phyloP scores from a whole-genome alignment of 768 basidiomycete species.

The Phlegmacium glaucopus region DNA sequence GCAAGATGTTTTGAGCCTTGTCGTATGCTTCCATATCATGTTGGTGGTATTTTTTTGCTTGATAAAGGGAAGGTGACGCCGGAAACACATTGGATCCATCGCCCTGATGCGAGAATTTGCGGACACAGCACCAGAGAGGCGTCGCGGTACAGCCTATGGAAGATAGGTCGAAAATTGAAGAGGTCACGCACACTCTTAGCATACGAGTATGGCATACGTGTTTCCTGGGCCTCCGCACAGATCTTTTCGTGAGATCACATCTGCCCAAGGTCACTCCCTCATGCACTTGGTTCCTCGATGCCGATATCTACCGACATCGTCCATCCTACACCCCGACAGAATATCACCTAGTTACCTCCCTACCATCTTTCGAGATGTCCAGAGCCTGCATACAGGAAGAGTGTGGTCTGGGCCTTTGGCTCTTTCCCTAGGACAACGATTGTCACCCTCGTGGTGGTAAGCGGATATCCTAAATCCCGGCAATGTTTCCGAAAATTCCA shows the following conservation, averaged over 20 bases:
- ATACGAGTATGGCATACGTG: constrained; percentile 5
- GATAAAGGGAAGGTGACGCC: constrained; percentile 44
- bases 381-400: constrained; percentile 34
- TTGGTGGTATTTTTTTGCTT: constrained; percentile 11
- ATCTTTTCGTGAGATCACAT: constrained; percentile 12
- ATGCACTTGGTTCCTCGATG: constrained; percentile 14
- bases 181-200: constrained; percentile 33
- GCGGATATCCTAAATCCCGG: constrained; percentile 42
- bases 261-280: constrained; percentile 23
- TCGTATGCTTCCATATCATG: constrained; percentile 11
- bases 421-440: constrained; percentile 30
- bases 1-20: constrained; percentile 16
- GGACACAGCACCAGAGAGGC: constrained; percentile 43
- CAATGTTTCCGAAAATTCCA: constrained; percentile 46
- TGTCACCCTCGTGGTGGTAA: constrained; percentile 13
- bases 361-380: constrained; percentile 8
- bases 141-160: constrained; percentile 37
- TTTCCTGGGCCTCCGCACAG: constrained; percentile 21
- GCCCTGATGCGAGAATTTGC: constrained; percentile 14
- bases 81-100: constrained; percentile 42
- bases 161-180: constrained; percentile 31
- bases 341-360: constrained; percentile 3
- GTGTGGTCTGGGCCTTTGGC: constrained; percentile 39
- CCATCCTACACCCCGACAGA: constrained; percentile 6
- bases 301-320: background rate